Evolutionary conservation across 441 rosid species (phyloP).

Genomic region (Kokia cookei): DNA sequence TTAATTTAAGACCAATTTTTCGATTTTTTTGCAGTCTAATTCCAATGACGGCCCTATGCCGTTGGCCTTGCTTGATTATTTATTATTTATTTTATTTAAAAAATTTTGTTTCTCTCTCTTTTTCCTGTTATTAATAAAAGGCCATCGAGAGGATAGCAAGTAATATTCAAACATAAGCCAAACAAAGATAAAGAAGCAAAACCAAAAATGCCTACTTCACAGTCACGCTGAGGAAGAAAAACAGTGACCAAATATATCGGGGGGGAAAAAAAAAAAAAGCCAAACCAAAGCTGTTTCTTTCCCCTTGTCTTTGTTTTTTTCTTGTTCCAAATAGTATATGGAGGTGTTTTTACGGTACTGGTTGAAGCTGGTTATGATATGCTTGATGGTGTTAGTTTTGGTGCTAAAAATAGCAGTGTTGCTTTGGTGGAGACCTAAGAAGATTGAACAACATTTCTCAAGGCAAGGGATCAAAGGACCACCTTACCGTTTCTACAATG

Average conservation of each 20-base stretch:
- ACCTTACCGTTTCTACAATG: conserved; percentile 86
- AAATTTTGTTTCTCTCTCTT: background rate
- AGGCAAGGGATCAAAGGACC: conserved; percentile 96
- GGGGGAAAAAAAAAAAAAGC: background rate
- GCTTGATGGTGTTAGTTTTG: background rate
- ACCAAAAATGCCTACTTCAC: conserved; percentile 26
- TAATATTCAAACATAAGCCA: conserved; percentile 27
- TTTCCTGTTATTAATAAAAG: conserved; percentile 29
- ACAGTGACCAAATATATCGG: background rate
- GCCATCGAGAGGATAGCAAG: conserved; percentile 35
- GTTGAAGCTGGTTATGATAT: background rate
- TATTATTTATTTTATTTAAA: background rate
- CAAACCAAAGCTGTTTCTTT: conserved; percentile 13
- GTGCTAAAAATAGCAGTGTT: conserved; percentile 29
- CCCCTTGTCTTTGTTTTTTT: conserved; percentile 5
- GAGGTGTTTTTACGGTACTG: background rate
- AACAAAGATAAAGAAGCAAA: conserved; percentile 23
- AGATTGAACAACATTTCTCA: conserved; percentile 82
- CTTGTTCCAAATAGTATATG: background rate
- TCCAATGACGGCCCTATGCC: conserved; percentile 75
- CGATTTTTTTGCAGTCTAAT: background rate
- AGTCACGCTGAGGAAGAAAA: background rate
- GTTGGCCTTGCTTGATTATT: background rate
- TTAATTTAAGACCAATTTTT: too few relatives aligned
- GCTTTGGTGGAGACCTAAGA: conserved; percentile 91